Conservation (phyloP, 73 alveolate species). For the Paramecium sonneborni region DNA sequence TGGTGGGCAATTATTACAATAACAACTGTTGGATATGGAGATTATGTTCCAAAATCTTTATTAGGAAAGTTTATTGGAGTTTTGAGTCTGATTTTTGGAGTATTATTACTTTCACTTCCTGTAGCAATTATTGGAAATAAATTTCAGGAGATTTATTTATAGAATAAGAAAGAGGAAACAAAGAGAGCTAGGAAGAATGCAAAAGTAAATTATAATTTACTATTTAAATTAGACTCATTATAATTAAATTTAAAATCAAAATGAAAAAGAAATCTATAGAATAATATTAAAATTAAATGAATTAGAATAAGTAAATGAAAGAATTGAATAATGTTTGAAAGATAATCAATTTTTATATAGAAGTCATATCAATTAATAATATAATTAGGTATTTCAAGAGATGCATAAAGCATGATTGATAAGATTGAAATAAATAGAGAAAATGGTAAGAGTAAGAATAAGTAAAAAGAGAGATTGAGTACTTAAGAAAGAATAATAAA, state of each 20-base stretch:
- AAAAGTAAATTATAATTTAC: not conserved
- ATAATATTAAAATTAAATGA: constrained; percentile 50
- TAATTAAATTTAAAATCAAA: not conserved
- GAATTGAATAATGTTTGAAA: constrained; percentile 42
- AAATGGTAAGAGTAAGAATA: not conserved
- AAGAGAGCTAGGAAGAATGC: constrained; percentile 5
- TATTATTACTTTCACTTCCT: constrained; percentile 58
- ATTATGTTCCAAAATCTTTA: constrained; percentile 49
- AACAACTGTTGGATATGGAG: constrained; percentile 66
- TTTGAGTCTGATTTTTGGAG: constrained; percentile 57
- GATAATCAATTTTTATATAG: constrained; percentile 57
- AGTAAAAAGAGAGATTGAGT: not conserved
- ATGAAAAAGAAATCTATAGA: constrained; percentile 62
- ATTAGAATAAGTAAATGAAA: constrained; percentile 62
- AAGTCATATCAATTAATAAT: not conserved
- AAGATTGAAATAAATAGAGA: constrained; percentile 49
- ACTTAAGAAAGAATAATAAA: not conserved
- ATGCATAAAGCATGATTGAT: constrained; percentile 45
- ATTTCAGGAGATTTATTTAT: constrained; percentile 50
- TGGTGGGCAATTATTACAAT: constrained; percentile 70
- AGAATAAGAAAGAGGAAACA: constrained; percentile 50
- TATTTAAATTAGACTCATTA: not conserved
- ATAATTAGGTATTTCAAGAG: constrained; percentile 35
- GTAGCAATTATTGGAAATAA: constrained; percentile 67
- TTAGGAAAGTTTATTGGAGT: constrained; percentile 53